Conservation (phyloP, 2,329 filamentous ascomycete genomes). For the Pseudocercospora vitis region DNA sequence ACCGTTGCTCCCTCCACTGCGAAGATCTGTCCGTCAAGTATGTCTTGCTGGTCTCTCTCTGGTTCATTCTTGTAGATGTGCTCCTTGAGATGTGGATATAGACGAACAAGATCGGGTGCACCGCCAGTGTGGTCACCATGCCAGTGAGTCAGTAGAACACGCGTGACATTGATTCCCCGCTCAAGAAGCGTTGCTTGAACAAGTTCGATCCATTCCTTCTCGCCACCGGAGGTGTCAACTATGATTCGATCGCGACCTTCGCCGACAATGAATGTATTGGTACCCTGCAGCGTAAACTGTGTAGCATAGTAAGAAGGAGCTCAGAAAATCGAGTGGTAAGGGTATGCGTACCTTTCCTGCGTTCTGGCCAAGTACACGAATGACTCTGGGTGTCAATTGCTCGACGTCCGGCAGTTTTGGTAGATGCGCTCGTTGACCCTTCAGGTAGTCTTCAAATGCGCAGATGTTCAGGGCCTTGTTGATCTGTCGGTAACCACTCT, state of each 20-base stretch:
- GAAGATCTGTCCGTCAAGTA: slow-evolving; percentile 43
- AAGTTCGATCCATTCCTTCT: slow-evolving; percentile 39
- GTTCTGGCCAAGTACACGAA: slow-evolving; percentile 31
- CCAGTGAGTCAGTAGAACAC: slow-evolving; percentile 49
- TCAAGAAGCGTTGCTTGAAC: slow-evolving; percentile 38
- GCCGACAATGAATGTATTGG: slow-evolving; percentile 45
- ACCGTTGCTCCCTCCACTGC: slow-evolving; percentile 43
- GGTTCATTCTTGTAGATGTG: slow-evolving; percentile 43
- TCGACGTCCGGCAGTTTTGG: slow-evolving; percentile 25
- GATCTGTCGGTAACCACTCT: slow-evolving; percentile 31
- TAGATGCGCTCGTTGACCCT: slow-evolving; percentile 21
- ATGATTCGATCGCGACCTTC: slow-evolving; percentile 39
- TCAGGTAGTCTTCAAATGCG: slow-evolving; percentile 28
- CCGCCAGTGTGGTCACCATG: slow-evolving; percentile 49
- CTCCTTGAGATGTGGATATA: slow-evolving; percentile 33
- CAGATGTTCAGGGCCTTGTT: slow-evolving; percentile 30
- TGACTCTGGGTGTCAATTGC: slow-evolving; percentile 26
- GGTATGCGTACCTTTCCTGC: slow-evolving; percentile 23
- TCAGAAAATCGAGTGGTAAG: background rate
- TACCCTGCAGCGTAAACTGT: slow-evolving; percentile 43
- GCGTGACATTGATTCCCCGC: slow-evolving; percentile 39
- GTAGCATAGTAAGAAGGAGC: background rate
- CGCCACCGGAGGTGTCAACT: slow-evolving; percentile 41
- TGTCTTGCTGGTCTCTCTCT: slow-evolving; percentile 35
- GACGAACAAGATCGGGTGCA: slow-evolving; percentile 41